A percentile compares a stretch with the other conserved stretches of the same genome.
Evolutionary conservation across 352 stramenopile species (phyloP).

Genomic region (Phytophthora nicotianae): DNA sequence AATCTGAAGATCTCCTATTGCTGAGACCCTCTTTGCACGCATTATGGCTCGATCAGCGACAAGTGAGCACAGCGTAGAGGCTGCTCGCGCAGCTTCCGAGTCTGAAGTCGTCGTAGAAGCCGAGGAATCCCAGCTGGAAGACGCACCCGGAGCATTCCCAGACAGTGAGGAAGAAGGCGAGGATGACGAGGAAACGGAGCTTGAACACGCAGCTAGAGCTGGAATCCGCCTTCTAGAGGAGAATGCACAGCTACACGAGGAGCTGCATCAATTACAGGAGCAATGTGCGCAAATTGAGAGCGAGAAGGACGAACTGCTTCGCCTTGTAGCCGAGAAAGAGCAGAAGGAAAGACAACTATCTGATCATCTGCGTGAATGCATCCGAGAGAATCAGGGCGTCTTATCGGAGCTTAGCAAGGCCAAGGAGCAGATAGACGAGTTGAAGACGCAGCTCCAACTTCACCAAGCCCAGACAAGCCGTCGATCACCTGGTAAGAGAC

Average conservation of each 20-base stretch:
- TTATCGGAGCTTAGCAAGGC: conserved; percentile 48
- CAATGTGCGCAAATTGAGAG: conserved; percentile 41
- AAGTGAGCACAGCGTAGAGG: conserved; percentile 3
- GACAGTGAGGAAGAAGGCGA: conserved; percentile 33
- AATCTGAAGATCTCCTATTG: conserved; percentile 13
- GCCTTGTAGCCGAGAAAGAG: conserved; percentile 51
- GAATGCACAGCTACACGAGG: conserved; percentile 69
- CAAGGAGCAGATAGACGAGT: conserved; percentile 39
- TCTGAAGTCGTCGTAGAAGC: conserved; percentile 4
- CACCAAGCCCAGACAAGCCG: conserved; percentile 11
- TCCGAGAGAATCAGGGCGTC: conserved; percentile 59
- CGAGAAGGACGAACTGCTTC: conserved; percentile 46
- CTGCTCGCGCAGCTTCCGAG: conserved; percentile 1
- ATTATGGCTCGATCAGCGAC: conserved; percentile 14
- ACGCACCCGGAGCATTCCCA: conserved; percentile 19
- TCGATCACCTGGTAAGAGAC: conserved; percentile 36
- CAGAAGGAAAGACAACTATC: conserved; percentile 40
- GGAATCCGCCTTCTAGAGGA: conserved; percentile 75
- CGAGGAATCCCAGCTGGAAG: conserved; percentile 24
- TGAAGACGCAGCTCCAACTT: conserved; percentile 32
- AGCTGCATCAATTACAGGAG: conserved; percentile 53
- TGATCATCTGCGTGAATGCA: conserved; percentile 55
- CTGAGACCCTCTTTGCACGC: neutral
- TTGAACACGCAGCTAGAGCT: conserved; percentile 63
- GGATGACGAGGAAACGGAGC: conserved; percentile 47